phyloP scores from a whole-genome alignment of 2,329 filamentous ascomycete genomes.

The Cladosporium sp. region DNA sequence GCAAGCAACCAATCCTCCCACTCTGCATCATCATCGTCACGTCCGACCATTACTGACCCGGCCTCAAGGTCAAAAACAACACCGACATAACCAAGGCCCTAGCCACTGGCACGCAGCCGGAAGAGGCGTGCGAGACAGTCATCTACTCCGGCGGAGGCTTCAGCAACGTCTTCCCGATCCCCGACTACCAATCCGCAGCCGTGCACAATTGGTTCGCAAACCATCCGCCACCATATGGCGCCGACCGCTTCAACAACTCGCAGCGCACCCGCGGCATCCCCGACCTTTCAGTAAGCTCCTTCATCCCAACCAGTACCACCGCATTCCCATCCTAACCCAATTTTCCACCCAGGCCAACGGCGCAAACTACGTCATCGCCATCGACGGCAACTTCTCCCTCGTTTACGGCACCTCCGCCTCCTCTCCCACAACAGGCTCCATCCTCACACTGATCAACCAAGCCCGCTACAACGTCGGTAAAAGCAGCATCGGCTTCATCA shows the following conservation, averaged over 20 bases:
- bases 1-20: too few species aligned
- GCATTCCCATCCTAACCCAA: neutral
- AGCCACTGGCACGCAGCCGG: conserved; percentile 34
- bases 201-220: conserved; percentile 44
- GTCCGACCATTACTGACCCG: neutral
- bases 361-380: conserved; percentile 40
- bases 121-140: conserved; percentile 50
- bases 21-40: too few species aligned
- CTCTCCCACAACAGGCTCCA: conserved; percentile 49
- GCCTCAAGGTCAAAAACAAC: conserved; percentile 36
- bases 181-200: conserved; percentile 48
- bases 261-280: conserved; percentile 48
- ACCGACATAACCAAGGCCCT: conserved; percentile 39
- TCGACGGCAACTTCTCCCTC: conserved; percentile 45
- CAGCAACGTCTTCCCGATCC: conserved; percentile 50
- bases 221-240: conserved; percentile 44
- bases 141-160: conserved; percentile 51
- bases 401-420: conserved; percentile 55
- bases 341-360: conserved; percentile 26
- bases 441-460: conserved; percentile 50
- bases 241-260: conserved; percentile 50
- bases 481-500: conserved; percentile 43
- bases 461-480: conserved; percentile 40
- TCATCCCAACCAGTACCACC: neutral
- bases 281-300: conserved; percentile 35